Base-by-base conservation (phyloP, 768 basidiomycete species). In the Hygrophoropsis aurantiaca region DNA sequence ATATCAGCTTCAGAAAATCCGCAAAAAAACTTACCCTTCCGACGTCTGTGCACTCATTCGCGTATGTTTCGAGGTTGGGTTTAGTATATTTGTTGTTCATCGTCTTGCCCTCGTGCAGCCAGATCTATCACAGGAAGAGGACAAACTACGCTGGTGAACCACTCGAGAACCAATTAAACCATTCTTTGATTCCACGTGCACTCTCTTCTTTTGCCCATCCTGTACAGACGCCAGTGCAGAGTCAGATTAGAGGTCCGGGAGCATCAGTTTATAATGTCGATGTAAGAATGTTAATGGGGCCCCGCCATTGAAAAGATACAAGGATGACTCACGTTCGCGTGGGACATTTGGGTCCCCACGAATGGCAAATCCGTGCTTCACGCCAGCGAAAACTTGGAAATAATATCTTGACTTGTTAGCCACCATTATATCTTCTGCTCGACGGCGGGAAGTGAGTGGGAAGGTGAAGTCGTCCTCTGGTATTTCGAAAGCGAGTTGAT, bases 141-240 rank as follows among this genome's bases (percentile, higher is more conserved):
- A n/a, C n/a, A n/a, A n/a, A 30, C 27, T 30, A 30, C 27, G 27
- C 27, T 7, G 27, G 27, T 13, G 16, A 7, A n/a, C 18, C 16
- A 7, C 7, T 7, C 26, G 34, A 18, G 30, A 79, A 77, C 18
- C 76, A 57, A 32, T 61, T 61, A 55, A 77, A 78, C 75, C 76
- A 79, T 2, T 50, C 58, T 11, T 73, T 53, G 16, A 77, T 62
- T 38, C 73, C 69, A 3, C 69, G 62, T 4, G 77, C 76, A 6
- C 73, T 72, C 45, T 78, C 72, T 50, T 78, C 77, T 54, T 77
- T 78, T 2, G 74, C 75, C 77, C 76, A 78, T 11, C 75, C 78
- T 79, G 40, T 42, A 44, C 10, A 27, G 7, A 30, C 7, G 11
- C 11, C 32, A 32, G 23, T n/a, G 11, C 11, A 25, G 34, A n/a